Percentiles rank a stretch among this genome's conserved stretches.
These are phyloP conservation scores for Talaromyces atroroseus DNA, from an alignment of 2,329 filamentous ascomycete species.

Conservation along the genomic window DNA sequence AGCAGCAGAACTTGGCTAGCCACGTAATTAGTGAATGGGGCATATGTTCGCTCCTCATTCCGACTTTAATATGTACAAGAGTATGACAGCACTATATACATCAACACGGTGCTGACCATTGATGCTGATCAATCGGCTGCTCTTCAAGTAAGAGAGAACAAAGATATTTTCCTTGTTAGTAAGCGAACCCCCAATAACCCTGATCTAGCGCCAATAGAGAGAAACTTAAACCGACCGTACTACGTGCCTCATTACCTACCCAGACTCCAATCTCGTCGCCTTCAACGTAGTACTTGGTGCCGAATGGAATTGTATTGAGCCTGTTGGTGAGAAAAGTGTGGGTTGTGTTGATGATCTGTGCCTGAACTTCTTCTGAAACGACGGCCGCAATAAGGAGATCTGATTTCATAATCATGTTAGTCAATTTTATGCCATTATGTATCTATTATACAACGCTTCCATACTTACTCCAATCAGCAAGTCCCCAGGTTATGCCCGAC, in stretches of 20 bases:
- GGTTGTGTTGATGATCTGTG: slow-evolving; percentile 36
- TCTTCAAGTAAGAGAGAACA: neutral
- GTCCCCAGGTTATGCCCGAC: neutral
- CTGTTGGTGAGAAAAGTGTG: slow-evolving; percentile 40
- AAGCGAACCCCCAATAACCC: slow-evolving; percentile 19
- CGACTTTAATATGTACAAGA: too few relatives aligned
- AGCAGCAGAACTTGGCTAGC: too few relatives aligned
- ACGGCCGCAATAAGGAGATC: slow-evolving; percentile 41
- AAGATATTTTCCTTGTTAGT: neutral
- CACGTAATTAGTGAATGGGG: too few relatives aligned
- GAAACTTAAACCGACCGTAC: slow-evolving; percentile 41
- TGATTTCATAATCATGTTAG: slow-evolving; percentile 23
- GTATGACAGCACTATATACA: too few relatives aligned
- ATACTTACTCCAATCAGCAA: slow-evolving; percentile 4
- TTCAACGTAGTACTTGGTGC: slow-evolving; percentile 37
- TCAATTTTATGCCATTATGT: neutral
- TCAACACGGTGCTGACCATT: too few relatives aligned
- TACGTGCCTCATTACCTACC: slow-evolving; percentile 34
- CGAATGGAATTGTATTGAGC: slow-evolving; percentile 41
- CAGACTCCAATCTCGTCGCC: slow-evolving; percentile 27
- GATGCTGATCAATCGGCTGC: neutral
- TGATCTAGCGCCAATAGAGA: slow-evolving; percentile 32
- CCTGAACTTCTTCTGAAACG: slow-evolving; percentile 24
- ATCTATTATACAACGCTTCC: neutral
- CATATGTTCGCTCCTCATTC: too few relatives aligned